Base-by-base conservation (phyloP, 2,329 filamentous ascomycete genomes). In the Sarocladium kiliense region DNA sequence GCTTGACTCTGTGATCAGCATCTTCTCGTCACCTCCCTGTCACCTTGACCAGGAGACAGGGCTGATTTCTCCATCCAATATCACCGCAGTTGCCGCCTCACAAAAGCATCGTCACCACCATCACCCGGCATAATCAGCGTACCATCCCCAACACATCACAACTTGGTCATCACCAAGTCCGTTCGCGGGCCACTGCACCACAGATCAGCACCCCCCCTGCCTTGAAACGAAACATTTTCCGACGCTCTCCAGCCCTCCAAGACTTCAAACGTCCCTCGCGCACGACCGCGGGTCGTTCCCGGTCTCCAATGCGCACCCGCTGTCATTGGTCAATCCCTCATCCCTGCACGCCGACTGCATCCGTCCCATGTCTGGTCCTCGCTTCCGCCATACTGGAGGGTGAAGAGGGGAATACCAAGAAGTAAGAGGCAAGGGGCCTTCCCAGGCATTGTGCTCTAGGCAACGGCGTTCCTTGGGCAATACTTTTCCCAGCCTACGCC, bases 201-300 rank as follows among this genome's bases (percentile, higher is more conserved):
- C 23, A 51, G 27, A 51, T 51, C 27, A 51, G 23, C 47, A 36
- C 30, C 47, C 23, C 47, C 23, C 47, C 47, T 51, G 30, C 47
- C 47, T 51, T 34, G 27, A 51, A 51, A 36, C 47, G 47, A 51
- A 51, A 51, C 47, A 51, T 36, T 47, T 47, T 47, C 44, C 44
- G 44, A 34, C 21, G 39, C 39, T 27, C 6, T 32, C 47, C 30
- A 34, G 47, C 47, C 47, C 47, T 36, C 30, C n/a, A 18, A 34
- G 27, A 30, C 18, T 51, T 51, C 47, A 51, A 51, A 51, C 47
- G 27, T 51, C 47, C 47, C 30, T 51, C 26, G 21, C 11, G 30
- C 47, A 51, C 47, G 18, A 23, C 47, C 47, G 47, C 47, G 47
- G 47, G 47, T 19, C n/a, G 27, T 36, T 51, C 27, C 47, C 47